Percentiles rank a stretch among this genome's conserved stretches.
These are phyloP conservation scores for Closterium sp. DNA, from an alignment of 139 green algal species.

Conservation along the genomic window DNA sequence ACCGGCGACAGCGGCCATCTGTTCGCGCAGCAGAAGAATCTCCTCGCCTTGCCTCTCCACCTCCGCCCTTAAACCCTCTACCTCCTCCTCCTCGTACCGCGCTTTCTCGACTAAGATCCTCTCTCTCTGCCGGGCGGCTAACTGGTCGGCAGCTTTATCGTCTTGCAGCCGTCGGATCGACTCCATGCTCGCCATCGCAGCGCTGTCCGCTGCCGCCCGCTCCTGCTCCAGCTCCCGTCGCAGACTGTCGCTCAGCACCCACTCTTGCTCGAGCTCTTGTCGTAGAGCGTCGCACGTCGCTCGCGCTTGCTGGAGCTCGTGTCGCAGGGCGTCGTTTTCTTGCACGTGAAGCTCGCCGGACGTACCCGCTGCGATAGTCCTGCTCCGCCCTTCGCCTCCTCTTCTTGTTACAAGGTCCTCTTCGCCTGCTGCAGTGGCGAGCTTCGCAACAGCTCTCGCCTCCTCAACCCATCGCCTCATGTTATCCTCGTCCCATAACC, in stretches of 20 bases:
- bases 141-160: not conserved
- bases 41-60: not conserved
- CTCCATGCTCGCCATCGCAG: not conserved
- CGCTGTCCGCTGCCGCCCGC: not conserved
- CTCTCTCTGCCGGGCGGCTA: not conserved
- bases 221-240: not conserved
- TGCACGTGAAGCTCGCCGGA: not conserved
- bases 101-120: not conserved
- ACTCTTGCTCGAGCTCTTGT: not conserved
- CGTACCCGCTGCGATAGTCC: not conserved
- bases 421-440: not conserved
- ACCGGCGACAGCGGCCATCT: not conserved
- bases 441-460: not conserved
- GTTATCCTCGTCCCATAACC: not conserved
- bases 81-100: not conserved
- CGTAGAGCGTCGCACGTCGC: not conserved
- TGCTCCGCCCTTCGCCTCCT: not conserved
- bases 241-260: not conserved
- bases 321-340: not conserved
- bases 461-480: not conserved
- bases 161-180: slow-evolving; percentile 1
- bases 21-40: not conserved
- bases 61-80: not conserved
- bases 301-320: not conserved
- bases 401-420: not conserved